phyloP scores from a whole-genome alignment of 306 rosid genomes.

The Delonix regia region DNA sequence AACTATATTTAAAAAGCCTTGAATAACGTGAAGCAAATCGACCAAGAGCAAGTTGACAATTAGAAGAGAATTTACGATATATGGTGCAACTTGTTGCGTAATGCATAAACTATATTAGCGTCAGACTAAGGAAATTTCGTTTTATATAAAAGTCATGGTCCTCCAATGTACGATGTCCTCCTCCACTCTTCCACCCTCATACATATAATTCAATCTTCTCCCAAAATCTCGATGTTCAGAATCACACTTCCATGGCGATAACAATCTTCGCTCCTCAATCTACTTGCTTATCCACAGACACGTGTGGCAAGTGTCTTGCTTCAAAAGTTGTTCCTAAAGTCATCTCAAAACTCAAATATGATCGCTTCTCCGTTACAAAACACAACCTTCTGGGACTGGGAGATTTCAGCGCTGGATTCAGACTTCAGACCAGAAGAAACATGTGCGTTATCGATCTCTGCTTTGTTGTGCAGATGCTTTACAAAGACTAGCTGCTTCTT shows the following conservation, averaged over 20 bases:
- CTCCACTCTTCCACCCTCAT: not conserved
- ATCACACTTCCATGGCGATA: not conserved
- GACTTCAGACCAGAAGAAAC: conserved; percentile 26
- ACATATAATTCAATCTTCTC: not conserved
- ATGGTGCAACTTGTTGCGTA: not conserved
- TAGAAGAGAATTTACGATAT: not conserved
- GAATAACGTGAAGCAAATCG: not conserved
- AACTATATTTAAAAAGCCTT: not conserved
- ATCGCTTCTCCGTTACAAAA: not conserved
- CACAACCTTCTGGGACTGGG: not conserved
- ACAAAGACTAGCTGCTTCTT: not conserved
- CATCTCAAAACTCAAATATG: conserved; percentile 30
- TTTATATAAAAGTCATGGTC: not conserved
- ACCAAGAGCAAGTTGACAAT: not conserved
- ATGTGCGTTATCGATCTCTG: conserved; percentile 31
- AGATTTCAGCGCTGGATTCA: not conserved
- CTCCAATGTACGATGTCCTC: not conserved
- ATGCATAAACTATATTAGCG: not conserved
- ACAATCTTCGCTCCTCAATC: not conserved
- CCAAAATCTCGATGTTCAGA: not conserved
- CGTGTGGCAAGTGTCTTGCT: conserved; percentile 6
- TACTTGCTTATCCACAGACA: not conserved
- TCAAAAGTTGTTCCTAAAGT: conserved; percentile 26
- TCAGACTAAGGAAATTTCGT: not conserved
- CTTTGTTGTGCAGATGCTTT: not conserved